Evolutionary conservation across 768 basidiomycete genomes (phyloP), one percentile per base, ranked within the genome.

Genomic region (Hypsizygus marmoreus): DNA sequence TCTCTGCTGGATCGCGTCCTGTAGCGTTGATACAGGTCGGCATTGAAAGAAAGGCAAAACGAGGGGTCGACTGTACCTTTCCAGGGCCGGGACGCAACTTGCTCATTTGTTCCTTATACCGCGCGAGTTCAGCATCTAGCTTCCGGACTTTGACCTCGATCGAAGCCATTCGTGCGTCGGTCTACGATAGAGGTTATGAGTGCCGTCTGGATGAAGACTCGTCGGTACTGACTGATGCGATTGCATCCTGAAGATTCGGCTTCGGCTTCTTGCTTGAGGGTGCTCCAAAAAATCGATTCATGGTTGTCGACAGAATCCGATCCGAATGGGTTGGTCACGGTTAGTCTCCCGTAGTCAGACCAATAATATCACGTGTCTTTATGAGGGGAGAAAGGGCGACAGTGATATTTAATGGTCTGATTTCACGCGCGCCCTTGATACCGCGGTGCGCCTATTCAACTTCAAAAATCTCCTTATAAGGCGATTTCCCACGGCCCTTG

Each of bases 81-180:
- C 95, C 95, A 19, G 97, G 94, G 0, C 97, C 97, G 54, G 85
- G 87, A 17, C 92, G 77, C 63, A 99, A 74, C 69, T 92, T 95
- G 57, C 83, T 79, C 90, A 99, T 91, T 70, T 98, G 97, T 43
- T 95, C 92, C 67, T 94, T 93, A 74, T 97, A 97, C 29, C 89
- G 76, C 37, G 74, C 76, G 14, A 99, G 79, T 62, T 99, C 97
- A 4, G 86, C 95, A 59, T 98, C 95, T 22, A 99, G 79, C 66
- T 98, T 99, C 72, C 87, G 88, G 56, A 99, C 74, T 74, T 98
- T 99, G 64, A 97, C 95, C 65, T 99, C 94, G 51, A 97, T 89
- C 10, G 88, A 84, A 20, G 84, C 83, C 64, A 91, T 78, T 42
- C 95, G 84, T 1, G 80, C 66, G 64, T 97, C 95, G 63, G 93